phyloP scores from a whole-genome alignment of 2,329 filamentous ascomycete species.

The Colletotrichum phormii region DNA sequence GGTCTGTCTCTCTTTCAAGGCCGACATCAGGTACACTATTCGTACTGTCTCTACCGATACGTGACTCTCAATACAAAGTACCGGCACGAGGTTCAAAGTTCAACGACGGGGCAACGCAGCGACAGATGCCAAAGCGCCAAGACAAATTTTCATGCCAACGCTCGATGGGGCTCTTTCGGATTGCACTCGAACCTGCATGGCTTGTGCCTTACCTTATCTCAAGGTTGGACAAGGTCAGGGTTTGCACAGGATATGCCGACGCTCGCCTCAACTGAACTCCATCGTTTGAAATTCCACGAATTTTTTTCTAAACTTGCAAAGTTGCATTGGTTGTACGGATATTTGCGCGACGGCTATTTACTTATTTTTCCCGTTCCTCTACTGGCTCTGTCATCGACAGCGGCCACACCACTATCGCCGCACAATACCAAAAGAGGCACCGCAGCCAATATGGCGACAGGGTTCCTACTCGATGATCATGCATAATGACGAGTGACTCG shows the following conservation, averaged over 20 bases:
- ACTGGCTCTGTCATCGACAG: background rate
- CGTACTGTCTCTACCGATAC: too few species aligned
- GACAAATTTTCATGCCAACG: constrained; percentile 28
- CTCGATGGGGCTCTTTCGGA: constrained; percentile 24
- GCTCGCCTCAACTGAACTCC: background rate
- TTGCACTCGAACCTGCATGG: constrained; percentile 27
- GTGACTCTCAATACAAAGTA: background rate
- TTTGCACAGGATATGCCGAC: background rate
- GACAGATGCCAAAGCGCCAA: constrained; percentile 34
- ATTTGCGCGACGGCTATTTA: background rate
- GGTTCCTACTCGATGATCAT: background rate
- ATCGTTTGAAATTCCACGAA: background rate
- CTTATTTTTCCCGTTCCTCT: background rate
- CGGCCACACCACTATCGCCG: background rate
- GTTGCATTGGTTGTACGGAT: background rate
- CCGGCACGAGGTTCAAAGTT: constrained; percentile 7
- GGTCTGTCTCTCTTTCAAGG: background rate
- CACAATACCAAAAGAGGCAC: background rate
- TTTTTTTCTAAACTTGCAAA: background rate
- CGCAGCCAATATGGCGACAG: background rate
- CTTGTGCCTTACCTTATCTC: constrained; percentile 17
- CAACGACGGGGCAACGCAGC: constrained; percentile 15
- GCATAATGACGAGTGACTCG: background rate
- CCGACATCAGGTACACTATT: background rate
- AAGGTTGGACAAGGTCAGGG: background rate